Conservation (phyloP, 495 filamentous ascomycete species). For the Podospora bellae-mahoneyi region DNA sequence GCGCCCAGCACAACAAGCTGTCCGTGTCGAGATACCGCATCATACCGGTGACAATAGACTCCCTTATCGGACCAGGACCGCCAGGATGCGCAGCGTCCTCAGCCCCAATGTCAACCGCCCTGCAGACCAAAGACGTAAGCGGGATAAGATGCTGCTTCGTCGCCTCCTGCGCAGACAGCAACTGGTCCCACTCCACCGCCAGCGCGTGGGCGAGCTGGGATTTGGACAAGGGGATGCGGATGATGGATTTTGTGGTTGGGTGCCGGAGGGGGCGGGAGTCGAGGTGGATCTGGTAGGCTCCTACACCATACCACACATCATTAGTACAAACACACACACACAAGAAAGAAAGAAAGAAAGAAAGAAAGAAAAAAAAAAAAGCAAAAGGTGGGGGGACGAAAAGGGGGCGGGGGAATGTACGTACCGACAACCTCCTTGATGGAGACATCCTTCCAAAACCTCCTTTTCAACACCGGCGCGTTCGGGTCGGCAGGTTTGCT, state of each 20-base stretch:
- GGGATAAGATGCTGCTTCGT: constrained; percentile 78
- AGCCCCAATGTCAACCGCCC: constrained; percentile 71
- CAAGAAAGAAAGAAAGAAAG: too few relatives aligned
- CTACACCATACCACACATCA: constrained; percentile 28
- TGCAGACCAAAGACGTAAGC: constrained; percentile 76
- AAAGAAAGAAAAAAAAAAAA: too few relatives aligned
- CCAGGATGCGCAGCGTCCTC: constrained; percentile 46
- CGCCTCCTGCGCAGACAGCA: constrained; percentile 74
- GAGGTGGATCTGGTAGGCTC: constrained; percentile 69
- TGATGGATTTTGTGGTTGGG: constrained; percentile 59
- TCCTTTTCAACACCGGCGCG: constrained; percentile 50
- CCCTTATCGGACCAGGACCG: constrained; percentile 36
- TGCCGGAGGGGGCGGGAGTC: constrained; percentile 76
- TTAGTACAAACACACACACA: neutral
- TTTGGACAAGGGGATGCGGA: constrained; percentile 71
- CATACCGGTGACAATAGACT: constrained; percentile 59
- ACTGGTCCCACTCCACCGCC: constrained; percentile 87
- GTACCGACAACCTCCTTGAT: constrained; percentile 55
- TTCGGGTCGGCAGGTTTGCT: constrained; percentile 12
- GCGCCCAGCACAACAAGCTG: constrained; percentile 89
- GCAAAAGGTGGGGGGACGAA: neutral
- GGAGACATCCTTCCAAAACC: constrained; percentile 80
- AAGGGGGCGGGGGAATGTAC: constrained; percentile 2
- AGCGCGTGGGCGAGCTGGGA: constrained; percentile 80
- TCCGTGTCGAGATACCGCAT: constrained; percentile 91